phyloP scores from a whole-genome alignment of 768 basidiomycete genomes.

The Pleurotus eryngii region DNA sequence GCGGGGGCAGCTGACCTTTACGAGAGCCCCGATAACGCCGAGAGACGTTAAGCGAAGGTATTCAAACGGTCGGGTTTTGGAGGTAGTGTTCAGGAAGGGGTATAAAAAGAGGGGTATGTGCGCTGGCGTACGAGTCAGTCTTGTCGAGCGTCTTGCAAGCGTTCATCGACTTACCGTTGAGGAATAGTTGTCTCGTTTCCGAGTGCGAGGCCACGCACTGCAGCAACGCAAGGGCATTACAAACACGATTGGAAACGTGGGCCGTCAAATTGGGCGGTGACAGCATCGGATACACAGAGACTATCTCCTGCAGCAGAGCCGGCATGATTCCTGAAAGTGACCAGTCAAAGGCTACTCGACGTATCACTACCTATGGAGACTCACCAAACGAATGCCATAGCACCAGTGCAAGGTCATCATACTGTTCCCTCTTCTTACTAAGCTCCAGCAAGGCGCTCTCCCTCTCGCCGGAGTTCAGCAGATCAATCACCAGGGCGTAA shows the following conservation, averaged over 20 bases:
- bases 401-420: constrained; percentile 95
- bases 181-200: constrained; percentile 92
- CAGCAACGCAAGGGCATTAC: constrained; percentile 94
- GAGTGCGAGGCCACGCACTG: constrained; percentile 98
- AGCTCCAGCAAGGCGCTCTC: constrained; percentile 91
- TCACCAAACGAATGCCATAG: constrained; percentile 98
- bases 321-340: constrained; percentile 85
- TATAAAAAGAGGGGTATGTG: constrained; percentile 98
- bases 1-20: constrained; percentile 63
- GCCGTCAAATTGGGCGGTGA: constrained; percentile 95
- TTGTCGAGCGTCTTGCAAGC: constrained; percentile 29
- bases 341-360: not conserved
- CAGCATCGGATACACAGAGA: constrained; percentile 94
- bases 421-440: constrained; percentile 98
- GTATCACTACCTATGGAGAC: constrained; percentile 17
- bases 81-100: constrained; percentile 97
- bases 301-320: constrained; percentile 93
- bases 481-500: constrained; percentile 83
- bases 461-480: constrained; percentile 78
- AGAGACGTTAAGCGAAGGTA: constrained; percentile 98
- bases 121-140: constrained; percentile 48
- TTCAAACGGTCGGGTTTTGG: constrained; percentile 99
- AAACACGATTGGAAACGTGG: constrained; percentile 96
- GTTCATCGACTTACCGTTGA: constrained; percentile 65
- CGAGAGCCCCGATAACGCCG: constrained; percentile 98